Percentiles rank a stretch among this genome's conserved stretches.
Evolutionary conservation across 331 rosid genomes (phyloP).

Genomic region (Erythrophleum ivorense): DNA sequence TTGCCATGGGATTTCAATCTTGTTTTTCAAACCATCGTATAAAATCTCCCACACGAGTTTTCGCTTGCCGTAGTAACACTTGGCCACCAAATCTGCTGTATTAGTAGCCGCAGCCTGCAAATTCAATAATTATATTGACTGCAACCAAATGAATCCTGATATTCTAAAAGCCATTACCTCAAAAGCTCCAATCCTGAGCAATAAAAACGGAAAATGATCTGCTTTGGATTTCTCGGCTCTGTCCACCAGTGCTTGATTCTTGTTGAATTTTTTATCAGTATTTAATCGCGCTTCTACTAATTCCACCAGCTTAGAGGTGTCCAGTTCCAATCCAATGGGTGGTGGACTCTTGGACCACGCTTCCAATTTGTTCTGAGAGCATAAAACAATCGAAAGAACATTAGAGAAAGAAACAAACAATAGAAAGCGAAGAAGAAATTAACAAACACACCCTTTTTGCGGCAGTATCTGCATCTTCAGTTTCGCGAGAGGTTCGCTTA

Average conservation of each 20-base stretch:
- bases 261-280: too few relatives aligned
- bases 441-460: background rate
- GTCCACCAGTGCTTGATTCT: background rate
- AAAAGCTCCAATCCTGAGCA: background rate
- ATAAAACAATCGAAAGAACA: too few relatives aligned
- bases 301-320: conserved; percentile 7
- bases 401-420: too few relatives aligned
- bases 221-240: background rate
- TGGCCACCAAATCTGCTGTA: conserved; percentile 59
- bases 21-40: conserved; percentile 55
- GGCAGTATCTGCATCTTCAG: background rate
- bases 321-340: conserved; percentile 46
- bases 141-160: background rate
- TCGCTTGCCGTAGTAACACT: conserved; percentile 60
- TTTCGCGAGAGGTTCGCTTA: background rate
- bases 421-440: background rate
- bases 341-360: background rate
- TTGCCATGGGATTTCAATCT: conserved; percentile 62
- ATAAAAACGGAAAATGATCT: background rate
- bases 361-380: too few relatives aligned
- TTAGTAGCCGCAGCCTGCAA: conserved; percentile 32
- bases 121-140: background rate
- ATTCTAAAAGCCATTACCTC: background rate
- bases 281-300: too few relatives aligned
- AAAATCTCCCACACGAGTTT: conserved; percentile 73